Evolutionary conservation across 1,139 yeast species (phyloP), one percentile per base, ranked within the genome.

Genomic region (Taphrina sp.): DNA sequence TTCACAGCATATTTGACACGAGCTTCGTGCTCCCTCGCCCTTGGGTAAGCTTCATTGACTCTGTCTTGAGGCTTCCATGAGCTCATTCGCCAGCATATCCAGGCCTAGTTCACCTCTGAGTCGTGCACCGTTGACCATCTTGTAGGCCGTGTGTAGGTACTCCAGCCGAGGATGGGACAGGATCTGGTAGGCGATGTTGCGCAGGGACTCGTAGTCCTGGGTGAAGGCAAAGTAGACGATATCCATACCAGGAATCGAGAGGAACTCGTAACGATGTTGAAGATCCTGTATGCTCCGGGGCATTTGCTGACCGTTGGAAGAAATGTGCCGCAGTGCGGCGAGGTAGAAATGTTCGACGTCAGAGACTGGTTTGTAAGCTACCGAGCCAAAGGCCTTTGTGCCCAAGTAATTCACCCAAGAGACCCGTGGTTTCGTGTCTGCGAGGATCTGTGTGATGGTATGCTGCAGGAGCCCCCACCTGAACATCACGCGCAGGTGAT

Each of bases 381-480:
- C 33, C 2, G 28, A 19, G n/a, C 20, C 23, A 23, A 31, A 23
- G n/a, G 43, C 46, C 33, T 49, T 39, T n/a, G 23, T 26, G 22
- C 29, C 34, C 20, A 49, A 20, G 16, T 23, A 38, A 17, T 39
- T 22, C 24, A 39, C 36, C 54, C 54, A 49, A 3, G 16, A 36
- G 12, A 14, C 12, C 19, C 54, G 17, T 22, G 54, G 28, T 7
- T 33, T 28, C 24, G 46, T 26, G 26, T 49, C 54, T 10, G 54
- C 8, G 5, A 49, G 24, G 26, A 26, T 37, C 23, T 29, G 19
- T 5, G 20, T 29, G 31, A 49, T 42, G 7, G 34, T 24, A 17
- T 33, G 44, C 23, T 49, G 46, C 23, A 49, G 34, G 8, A 49
- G 16, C 8, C 24, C 46, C 54, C 54, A 49, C n/a, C 54, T 26